Evolutionary conservation across 345 rosid genomes (phyloP).

Genomic region (Aquilaria sinensis): DNA sequence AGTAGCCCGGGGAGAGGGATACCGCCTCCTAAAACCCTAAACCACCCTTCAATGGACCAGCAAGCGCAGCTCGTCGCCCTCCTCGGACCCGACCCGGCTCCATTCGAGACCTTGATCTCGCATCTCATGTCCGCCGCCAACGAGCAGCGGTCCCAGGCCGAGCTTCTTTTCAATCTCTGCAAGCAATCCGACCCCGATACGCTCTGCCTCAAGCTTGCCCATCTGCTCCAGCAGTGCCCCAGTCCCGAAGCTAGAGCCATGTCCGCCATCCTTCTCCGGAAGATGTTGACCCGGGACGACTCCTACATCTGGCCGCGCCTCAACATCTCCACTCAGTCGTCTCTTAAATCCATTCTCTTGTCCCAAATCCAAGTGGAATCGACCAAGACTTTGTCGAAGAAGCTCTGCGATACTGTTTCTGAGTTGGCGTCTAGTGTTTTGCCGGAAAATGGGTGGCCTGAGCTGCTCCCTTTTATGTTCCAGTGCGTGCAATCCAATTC

Average conservation of each 20-base stretch:
- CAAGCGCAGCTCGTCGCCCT: constrained; percentile 78
- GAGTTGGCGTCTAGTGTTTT: constrained; percentile 90
- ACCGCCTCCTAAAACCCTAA: constrained; percentile 7
- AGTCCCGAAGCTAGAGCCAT: constrained; percentile 82
- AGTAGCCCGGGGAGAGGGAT: too few species aligned
- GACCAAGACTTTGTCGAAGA: constrained; percentile 73
- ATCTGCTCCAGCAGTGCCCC: constrained; percentile 70
- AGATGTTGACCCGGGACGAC: constrained; percentile 85
- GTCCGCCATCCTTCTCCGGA: constrained; percentile 94
- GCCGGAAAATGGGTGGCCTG: constrained; percentile 93
- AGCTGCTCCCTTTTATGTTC: constrained; percentile 89
- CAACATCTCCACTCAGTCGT: constrained; percentile 63
- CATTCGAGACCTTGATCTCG: constrained; percentile 80
- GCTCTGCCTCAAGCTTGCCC: constrained; percentile 77
- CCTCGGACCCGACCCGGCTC: constrained; percentile 75
- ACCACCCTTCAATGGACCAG: constrained; percentile 58
- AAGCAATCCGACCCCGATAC: constrained; percentile 85
- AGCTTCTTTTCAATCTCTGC: constrained; percentile 77
- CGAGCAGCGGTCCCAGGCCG: constrained; percentile 93
- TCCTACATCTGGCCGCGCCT: constrained; percentile 88
- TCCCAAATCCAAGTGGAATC: constrained; percentile 72
- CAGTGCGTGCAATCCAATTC: constrained; percentile 85
- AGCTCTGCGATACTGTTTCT: constrained; percentile 90
- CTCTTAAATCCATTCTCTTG: constrained; percentile 67
- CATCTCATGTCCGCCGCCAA: constrained; percentile 91